phyloP scores from a whole-genome alignment of 106 monocot genomes.

The Ottelia alismoides region DNA sequence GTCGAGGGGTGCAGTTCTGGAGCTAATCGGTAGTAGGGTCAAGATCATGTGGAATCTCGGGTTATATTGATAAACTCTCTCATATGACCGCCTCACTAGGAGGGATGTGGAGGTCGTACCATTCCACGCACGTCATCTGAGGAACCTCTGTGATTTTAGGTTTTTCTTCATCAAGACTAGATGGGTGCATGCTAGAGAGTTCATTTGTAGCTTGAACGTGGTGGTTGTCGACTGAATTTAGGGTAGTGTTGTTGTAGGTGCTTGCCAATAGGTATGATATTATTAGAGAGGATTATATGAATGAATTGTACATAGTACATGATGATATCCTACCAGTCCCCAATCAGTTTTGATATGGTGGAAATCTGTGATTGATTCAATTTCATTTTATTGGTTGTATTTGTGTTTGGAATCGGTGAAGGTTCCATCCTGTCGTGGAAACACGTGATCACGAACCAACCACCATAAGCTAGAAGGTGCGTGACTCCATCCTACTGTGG shows the following conservation, averaged over 20 bases:
- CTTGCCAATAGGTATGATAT: conserved; percentile 94
- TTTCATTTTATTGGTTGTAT: background rate
- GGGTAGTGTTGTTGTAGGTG: conserved; percentile 54
- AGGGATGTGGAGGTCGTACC: conserved; percentile 90
- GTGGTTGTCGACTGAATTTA: too few species aligned
- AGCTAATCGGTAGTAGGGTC: conserved; percentile 51
- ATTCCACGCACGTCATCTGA: conserved; percentile 79
- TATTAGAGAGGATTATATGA: conserved; percentile 98
- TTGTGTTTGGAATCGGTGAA: conserved; percentile 14
- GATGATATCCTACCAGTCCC: conserved; percentile 94
- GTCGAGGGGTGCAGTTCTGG: conserved; percentile 46
- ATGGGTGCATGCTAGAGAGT: too few species aligned
- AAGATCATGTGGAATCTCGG: conserved; percentile 87
- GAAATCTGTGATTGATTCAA: too few species aligned
- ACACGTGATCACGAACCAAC: too few species aligned
- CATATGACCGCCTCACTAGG: conserved; percentile 71
- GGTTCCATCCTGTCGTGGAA: too few species aligned
- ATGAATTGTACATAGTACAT: conserved; percentile 92
- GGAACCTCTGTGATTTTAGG: conserved; percentile 76
- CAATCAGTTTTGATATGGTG: too few species aligned
- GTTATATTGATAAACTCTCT: conserved; percentile 73
- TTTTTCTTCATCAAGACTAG: conserved; percentile 96
- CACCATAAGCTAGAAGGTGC: too few species aligned
- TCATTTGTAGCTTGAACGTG: too few species aligned
- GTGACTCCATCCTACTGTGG: too few species aligned